A percentile compares a stretch with the other conserved stretches of the same genome.
phyloP scores from a whole-genome alignment of 2,329 filamentous ascomycete species.

The Zymoseptoria crescenta region DNA sequence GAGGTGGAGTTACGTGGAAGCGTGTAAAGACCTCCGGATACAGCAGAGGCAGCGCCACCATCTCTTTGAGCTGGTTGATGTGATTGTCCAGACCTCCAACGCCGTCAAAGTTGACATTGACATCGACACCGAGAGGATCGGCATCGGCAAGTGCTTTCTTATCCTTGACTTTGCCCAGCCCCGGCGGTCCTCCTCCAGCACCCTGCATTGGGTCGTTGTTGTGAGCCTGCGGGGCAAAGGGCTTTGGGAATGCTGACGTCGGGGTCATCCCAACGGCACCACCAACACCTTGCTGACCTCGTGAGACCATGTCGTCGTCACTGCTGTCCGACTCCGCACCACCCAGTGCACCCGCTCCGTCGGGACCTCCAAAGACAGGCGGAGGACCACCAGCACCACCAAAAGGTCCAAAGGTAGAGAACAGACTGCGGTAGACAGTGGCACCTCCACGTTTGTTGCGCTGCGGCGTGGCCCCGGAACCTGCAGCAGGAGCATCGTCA shows the following conservation, averaged over 20 bases:
- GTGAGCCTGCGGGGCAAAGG: constrained; percentile 46
- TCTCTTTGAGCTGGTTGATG: constrained; percentile 96
- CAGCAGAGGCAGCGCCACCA: constrained; percentile 88
- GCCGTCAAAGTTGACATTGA: constrained; percentile 87
- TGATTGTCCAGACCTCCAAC: constrained; percentile 89
- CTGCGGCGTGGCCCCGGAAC: constrained; percentile 52
- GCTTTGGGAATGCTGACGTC: constrained; percentile 43
- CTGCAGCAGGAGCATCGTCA: constrained; percentile 56
- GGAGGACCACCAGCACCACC: constrained; percentile 70
- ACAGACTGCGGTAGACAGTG: constrained; percentile 66
- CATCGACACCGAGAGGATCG: constrained; percentile 86
- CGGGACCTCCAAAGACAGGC: constrained; percentile 65
- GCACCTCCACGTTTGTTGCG: constrained; percentile 55
- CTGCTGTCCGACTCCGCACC: constrained; percentile 92
- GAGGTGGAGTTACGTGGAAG: constrained; percentile 87
- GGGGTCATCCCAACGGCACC: constrained; percentile 60
- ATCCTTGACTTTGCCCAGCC: constrained; percentile 86
- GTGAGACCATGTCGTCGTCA: constrained; percentile 66
- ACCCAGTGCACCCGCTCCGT: constrained; percentile 64
- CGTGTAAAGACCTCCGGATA: constrained; percentile 90
- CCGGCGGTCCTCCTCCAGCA: constrained; percentile 58
- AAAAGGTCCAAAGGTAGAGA: constrained; percentile 88
- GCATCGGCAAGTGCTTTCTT: constrained; percentile 86
- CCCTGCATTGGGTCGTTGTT: constrained; percentile 50
- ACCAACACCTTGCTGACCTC: constrained; percentile 47